phyloP scores from a whole-genome alignment of 805 yeast genomes.

The Grigorovia transvaalensis region DNA sequence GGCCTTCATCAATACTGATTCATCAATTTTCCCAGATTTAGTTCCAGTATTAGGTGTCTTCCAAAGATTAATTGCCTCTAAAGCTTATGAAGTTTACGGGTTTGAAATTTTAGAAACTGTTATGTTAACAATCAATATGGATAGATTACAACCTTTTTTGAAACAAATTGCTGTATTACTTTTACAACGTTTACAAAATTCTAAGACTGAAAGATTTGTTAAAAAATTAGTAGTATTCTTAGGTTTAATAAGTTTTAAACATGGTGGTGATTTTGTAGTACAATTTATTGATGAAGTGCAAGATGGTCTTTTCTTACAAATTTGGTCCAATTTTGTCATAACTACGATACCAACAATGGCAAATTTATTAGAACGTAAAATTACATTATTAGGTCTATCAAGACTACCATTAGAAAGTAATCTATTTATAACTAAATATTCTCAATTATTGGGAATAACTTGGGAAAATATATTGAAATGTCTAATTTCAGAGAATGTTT shows the following conservation, averaged over 20 bases:
- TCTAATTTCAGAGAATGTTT: slow-evolving; percentile 30
- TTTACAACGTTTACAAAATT: slow-evolving; percentile 67
- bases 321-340: slow-evolving; percentile 31
- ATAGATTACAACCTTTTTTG: slow-evolving; percentile 40
- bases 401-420: slow-evolving; percentile 32
- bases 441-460: slow-evolving; percentile 33
- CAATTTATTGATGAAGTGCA: slow-evolving; percentile 67
- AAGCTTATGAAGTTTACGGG: slow-evolving; percentile 69
- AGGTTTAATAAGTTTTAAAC: slow-evolving; percentile 39
- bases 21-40: slow-evolving; percentile 33
- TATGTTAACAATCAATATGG: slow-evolving; percentile 44
- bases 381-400: slow-evolving; percentile 42
- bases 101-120: slow-evolving; percentile 74
- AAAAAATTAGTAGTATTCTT: slow-evolving; percentile 60
- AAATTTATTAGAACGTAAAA: slow-evolving; percentile 46
- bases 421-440: slow-evolving; percentile 33
- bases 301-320: slow-evolving; percentile 43
- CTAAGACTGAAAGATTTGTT: slow-evolving; percentile 73
- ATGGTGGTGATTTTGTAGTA: slow-evolving; percentile 44
- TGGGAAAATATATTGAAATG: slow-evolving; percentile 35
- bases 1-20: slow-evolving; percentile 43
- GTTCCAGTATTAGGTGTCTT: slow-evolving; percentile 91
- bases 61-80: slow-evolving; percentile 83
- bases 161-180: slow-evolving; percentile 68
- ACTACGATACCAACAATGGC: slow-evolving; percentile 37